Base-by-base conservation (phyloP, 352 stramenopile species). In the Pythium pyrilobum region DNA sequence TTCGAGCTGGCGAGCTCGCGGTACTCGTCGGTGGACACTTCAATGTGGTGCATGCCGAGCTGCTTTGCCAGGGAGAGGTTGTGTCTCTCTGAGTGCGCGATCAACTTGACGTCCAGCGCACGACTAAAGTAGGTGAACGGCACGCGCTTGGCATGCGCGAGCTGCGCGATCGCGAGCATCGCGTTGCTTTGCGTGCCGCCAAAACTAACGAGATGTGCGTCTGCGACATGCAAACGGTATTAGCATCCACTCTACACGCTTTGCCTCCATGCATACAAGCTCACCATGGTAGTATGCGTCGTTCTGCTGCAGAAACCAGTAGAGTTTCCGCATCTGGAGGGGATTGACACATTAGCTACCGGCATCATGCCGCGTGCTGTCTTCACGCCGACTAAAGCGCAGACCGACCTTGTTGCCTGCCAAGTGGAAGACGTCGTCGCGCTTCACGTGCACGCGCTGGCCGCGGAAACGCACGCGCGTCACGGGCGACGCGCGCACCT, bases 51-150 rank as follows among this genome's bases (percentile, higher is more conserved):
- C 84, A 95, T 95, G 0, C 84, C 81, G 5, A 92, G 58, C 10
- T 33, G 34, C 41, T 51, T 61, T 6, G 81, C 75, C 5, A 65
- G 20, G 1, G 56, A 49, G 8, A 92, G 40, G 40, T 95, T 95
- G 8, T 71, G 23, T 46, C 38, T 11, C 8, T 13, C 0, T 11
- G 11, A n/a, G 36, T 23, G 1, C 5, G 16, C 6, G 13, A 36
- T 44, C 24, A 27, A 11, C 37, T 33, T 69, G 18, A 60, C 16
- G 11, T 69, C 44, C 20, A 89, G 31, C 6, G 56, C 53, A 23
- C 80, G 75, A 59, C 73, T 88, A 37, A 92, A 92, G 50, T 95
- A 95, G n/a, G 78, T 90, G 65, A 95, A 95, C 13, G 84, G 81
- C 21, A 89, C 69, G 33, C 40, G 43, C 63, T 80, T 81, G n/a